Evolutionary conservation across 345 rosid species (phyloP).

Genomic region (Dimocarpus longan): DNA sequence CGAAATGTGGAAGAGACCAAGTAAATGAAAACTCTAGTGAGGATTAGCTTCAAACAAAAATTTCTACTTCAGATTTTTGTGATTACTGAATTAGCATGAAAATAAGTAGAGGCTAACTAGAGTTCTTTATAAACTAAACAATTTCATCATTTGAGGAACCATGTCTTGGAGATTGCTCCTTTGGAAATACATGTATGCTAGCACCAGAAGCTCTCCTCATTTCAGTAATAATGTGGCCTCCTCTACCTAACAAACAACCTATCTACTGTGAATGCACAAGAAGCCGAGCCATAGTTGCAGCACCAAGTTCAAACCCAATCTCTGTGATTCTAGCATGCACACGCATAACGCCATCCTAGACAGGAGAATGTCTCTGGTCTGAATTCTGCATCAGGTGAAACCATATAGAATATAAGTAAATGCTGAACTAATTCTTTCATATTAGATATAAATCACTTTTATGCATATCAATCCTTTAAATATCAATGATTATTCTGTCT

Average conservation of each 20-base stretch:
- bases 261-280: conserved; percentile 65
- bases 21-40: not conserved
- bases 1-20: not conserved
- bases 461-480: not conserved
- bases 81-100: not conserved
- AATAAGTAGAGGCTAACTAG: no score
- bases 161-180: conserved; percentile 58
- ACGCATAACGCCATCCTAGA: conserved; percentile 68
- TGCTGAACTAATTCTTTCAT: no score
- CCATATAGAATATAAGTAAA: conserved; percentile 2
- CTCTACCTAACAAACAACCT: conserved; percentile 70
- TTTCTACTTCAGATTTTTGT: no score
- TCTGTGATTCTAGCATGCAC: conserved; percentile 53
- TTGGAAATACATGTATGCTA: conserved; percentile 58
- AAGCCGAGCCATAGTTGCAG: conserved; percentile 70
- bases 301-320: conserved; percentile 72
- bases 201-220: conserved; percentile 80
- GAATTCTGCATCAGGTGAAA: conserved; percentile 49
- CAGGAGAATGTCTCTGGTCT: conserved; percentile 67
- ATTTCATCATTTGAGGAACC: conserved; percentile 64
- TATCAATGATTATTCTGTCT: not conserved
- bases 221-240: conserved; percentile 66
- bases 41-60: no score
- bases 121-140: conserved; percentile 55
- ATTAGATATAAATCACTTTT: not conserved